Conservation (phyloP, 495 filamentous ascomycete genomes). For the Penicillium waksmanii region DNA sequence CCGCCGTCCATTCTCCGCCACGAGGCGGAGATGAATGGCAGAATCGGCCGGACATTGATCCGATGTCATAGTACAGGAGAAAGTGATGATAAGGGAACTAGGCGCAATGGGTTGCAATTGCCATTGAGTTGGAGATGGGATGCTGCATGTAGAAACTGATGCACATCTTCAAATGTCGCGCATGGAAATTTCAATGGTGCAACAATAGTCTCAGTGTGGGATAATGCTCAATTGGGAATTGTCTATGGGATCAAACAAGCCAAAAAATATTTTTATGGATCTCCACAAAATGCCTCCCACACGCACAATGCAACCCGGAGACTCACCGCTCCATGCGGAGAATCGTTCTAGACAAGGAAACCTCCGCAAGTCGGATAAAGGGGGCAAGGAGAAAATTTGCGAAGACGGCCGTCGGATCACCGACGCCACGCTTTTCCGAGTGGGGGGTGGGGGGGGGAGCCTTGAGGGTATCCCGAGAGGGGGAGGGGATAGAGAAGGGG, state of each 20-base stretch:
- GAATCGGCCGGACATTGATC: conserved; percentile 17
- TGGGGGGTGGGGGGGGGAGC: too few relatives aligned
- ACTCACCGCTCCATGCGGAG: conserved; percentile 27
- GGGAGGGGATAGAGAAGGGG: background rate
- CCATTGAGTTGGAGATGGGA: background rate
- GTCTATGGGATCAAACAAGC: conserved; percentile 4
- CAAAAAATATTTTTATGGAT: background rate
- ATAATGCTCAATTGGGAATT: background rate
- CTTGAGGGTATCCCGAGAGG: conserved; percentile 1
- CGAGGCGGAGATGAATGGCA: conserved; percentile 1
- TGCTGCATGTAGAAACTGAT: background rate
- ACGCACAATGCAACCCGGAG: background rate
- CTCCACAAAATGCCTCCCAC: conserved; percentile 2
- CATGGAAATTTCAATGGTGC: background rate
- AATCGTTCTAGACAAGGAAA: conserved; percentile 9
- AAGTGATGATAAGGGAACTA: background rate
- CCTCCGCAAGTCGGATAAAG: conserved; percentile 23
- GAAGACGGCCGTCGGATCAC: conserved; percentile 15
- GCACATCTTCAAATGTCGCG: too few relatives aligned
- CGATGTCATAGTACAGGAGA: conserved; percentile 6
- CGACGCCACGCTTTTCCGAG: conserved; percentile 10
- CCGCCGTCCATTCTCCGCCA: background rate
- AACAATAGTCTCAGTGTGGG: background rate
- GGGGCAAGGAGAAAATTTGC: background rate
- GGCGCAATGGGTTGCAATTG: background rate